These are phyloP conservation scores for Wickerhamomyces strasburgensis DNA, from an alignment of 805 yeast genomes.

Conservation along the genomic window DNA sequence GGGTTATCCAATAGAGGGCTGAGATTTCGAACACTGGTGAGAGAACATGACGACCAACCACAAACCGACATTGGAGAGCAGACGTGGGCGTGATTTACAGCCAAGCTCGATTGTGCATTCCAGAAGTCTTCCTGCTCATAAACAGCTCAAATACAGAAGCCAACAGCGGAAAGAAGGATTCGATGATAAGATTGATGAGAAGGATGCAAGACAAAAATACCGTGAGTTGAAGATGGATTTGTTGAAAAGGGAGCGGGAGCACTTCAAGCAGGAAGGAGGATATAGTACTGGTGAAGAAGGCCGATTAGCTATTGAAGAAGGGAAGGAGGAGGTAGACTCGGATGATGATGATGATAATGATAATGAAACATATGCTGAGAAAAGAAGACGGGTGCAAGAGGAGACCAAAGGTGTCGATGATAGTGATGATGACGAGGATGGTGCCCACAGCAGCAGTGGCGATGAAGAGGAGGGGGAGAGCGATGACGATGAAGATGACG, in stretches of 20 bases:
- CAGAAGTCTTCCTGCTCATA: constrained; percentile 51
- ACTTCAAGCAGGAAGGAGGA: constrained; percentile 3
- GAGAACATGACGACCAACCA: constrained; percentile 59
- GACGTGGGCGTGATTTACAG: constrained; percentile 42
- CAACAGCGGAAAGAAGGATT: neutral
- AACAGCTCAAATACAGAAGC: constrained; percentile 43
- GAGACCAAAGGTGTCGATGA: constrained; percentile 36
- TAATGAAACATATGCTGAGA: constrained; percentile 9
- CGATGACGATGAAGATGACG: constrained; percentile 30
- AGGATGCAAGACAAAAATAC: constrained; percentile 14
- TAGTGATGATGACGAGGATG: constrained; percentile 28
- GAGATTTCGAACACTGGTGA: neutral
- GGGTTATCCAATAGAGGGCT: too few relatives aligned
- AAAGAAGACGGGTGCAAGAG: constrained; percentile 19
- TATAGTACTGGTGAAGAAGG: neutral
- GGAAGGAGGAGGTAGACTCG: constrained; percentile 1
- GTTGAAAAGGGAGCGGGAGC: constrained; percentile 16
- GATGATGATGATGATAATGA: too few relatives aligned
- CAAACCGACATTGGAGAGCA: constrained; percentile 64
- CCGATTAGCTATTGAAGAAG: neutral
- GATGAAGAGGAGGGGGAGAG: constrained; percentile 27
- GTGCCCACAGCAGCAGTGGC: too few relatives aligned
- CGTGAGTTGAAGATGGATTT: constrained; percentile 20
- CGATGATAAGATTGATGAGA: neutral
- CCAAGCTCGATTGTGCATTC: constrained; percentile 47